Percentiles rank a stretch among this genome's conserved stretches.
These are phyloP conservation scores for Colletotrichum somersetense DNA, from an alignment of 2,329 filamentous ascomycete genomes.

Conservation along the genomic window DNA sequence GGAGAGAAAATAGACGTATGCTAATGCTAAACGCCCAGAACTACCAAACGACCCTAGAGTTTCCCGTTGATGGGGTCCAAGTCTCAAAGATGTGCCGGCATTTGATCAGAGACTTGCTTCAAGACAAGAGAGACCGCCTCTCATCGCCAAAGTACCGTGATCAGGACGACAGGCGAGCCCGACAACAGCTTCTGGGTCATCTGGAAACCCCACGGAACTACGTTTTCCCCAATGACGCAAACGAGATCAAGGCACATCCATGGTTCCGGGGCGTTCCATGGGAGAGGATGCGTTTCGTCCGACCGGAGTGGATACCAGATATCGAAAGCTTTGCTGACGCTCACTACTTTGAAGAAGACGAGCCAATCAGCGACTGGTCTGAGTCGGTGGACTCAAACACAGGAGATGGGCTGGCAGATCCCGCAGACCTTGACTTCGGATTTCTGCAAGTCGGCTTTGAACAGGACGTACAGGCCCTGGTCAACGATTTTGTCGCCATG, in stretches of 20 bases:
- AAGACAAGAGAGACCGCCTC: slow-evolving; percentile 80
- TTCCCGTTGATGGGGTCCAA: slow-evolving; percentile 71
- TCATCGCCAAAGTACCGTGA: slow-evolving; percentile 64
- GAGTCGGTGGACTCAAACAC: slow-evolving; percentile 53
- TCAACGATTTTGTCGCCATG: slow-evolving; percentile 56
- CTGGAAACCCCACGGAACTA: slow-evolving; percentile 59
- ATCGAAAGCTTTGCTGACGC: slow-evolving; percentile 79
- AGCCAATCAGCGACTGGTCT: slow-evolving; percentile 75
- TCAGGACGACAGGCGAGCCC: slow-evolving; percentile 36
- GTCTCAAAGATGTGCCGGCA: slow-evolving; percentile 81
- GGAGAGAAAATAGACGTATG: too few relatives aligned
- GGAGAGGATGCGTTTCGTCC: slow-evolving; percentile 77
- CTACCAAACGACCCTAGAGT: slow-evolving; percentile 77
- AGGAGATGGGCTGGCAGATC: neutral
- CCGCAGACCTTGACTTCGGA: slow-evolving; percentile 5
- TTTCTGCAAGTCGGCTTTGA: neutral
- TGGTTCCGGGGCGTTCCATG: slow-evolving; percentile 88
- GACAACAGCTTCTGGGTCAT: slow-evolving; percentile 34
- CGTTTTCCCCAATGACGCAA: slow-evolving; percentile 86
- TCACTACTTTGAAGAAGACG: slow-evolving; percentile 90
- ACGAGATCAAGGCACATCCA: slow-evolving; percentile 88
- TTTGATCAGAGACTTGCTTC: slow-evolving; percentile 78
- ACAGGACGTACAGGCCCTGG: neutral
- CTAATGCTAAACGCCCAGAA: slow-evolving; percentile 59
- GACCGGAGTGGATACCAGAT: slow-evolving; percentile 84